Conservation (phyloP, 2,329 filamentous ascomycete species). For the Cladophialophora immunda region DNA sequence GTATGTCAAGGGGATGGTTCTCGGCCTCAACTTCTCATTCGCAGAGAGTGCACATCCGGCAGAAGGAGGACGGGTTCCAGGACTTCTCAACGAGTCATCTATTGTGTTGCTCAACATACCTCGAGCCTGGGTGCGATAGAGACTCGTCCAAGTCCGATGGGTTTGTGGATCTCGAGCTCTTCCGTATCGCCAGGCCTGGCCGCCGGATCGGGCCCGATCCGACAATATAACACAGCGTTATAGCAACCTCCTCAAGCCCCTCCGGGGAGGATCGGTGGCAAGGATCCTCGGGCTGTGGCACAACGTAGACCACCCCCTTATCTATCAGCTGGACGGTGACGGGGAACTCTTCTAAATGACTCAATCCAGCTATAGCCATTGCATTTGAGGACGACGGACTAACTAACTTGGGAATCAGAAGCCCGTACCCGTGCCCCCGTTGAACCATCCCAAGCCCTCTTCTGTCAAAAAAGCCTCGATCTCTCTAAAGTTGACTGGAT, state of each 20-base stretch:
- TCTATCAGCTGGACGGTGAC: neutral
- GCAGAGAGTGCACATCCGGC: neutral
- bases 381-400: too few species aligned
- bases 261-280: neutral
- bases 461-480: slow-evolving; percentile 17
- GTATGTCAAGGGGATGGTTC: neutral
- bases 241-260: neutral
- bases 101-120: neutral
- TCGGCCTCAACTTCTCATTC: neutral
- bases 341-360: neutral
- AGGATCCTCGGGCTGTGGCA: too few species aligned
- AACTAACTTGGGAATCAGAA: slow-evolving; percentile 4
- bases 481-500: slow-evolving; percentile 18
- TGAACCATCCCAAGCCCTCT: slow-evolving; percentile 23
- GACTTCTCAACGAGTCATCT: neutral
- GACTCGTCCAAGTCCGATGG: neutral
- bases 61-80: neutral
- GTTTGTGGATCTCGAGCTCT: neutral
- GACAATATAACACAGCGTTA: neutral
- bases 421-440: slow-evolving; percentile 10
- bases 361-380: too few species aligned
- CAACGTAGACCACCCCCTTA: too few species aligned
- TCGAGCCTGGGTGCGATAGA: neutral
- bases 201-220: slow-evolving; percentile 20
- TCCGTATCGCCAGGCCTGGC: neutral